Percentiles rank a stretch among this genome's conserved stretches.
These are phyloP conservation scores for Phragmites australis DNA, from an alignment of 176 grass and related monocot genomes.

Conservation along the genomic window DNA sequence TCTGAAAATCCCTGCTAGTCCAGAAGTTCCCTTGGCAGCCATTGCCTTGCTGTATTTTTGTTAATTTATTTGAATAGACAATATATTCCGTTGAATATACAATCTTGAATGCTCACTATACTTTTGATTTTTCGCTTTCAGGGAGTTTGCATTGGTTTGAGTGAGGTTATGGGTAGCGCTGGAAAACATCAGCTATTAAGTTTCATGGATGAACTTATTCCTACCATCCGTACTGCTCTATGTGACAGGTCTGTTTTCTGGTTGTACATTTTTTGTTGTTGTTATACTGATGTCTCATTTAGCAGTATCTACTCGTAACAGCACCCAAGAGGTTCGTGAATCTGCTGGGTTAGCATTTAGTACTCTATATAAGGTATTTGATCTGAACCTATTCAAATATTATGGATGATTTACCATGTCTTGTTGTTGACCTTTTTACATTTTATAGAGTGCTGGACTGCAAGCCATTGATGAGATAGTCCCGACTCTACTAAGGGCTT, in stretches of 20 bases:
- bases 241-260: constrained; percentile 85
- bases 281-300: constrained; percentile 25
- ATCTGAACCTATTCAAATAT: constrained; percentile 21
- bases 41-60: constrained; percentile 23
- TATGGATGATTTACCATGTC: constrained; percentile 18
- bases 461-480: constrained; percentile 99
- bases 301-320: constrained; percentile 39
- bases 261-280: constrained; percentile 34
- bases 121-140: constrained; percentile 41
- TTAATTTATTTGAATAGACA: constrained; percentile 16
- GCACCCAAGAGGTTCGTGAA: constrained; percentile 91
- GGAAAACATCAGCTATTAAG: constrained; percentile 90
- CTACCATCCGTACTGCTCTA: constrained; percentile 94
- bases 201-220: constrained; percentile 95
- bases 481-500: constrained; percentile 77
- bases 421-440: constrained; percentile 26
- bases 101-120: constrained; percentile 1
- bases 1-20: neutral
- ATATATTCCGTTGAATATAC: constrained; percentile 29
- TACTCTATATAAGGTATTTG: constrained; percentile 94
- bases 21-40: neutral
- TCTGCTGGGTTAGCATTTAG: constrained; percentile 97
- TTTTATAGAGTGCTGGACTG: constrained; percentile 84
- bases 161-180: constrained; percentile 95
- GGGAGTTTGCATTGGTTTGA: constrained; percentile 99